Base-by-base conservation (phyloP, 116 monocot genomes). In the Trichopus zeylanicus region DNA sequence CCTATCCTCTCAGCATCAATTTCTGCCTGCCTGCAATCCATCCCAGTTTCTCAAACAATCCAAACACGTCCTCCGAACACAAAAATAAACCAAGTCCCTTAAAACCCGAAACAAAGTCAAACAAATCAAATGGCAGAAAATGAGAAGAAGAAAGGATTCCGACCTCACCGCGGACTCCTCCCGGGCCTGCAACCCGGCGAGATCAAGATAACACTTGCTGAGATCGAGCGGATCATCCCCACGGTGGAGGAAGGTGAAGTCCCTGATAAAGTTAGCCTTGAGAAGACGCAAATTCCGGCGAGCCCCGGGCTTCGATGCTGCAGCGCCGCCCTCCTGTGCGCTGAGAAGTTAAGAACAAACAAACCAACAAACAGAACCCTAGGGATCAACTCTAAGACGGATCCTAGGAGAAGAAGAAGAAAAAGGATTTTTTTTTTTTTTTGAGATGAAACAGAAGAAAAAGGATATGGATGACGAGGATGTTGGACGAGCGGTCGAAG, bases 401-500 rank as follows among this genome's bases (percentile, higher is more conserved):
- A 42, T 59, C 22, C 6, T 0, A 29, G 24, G 26, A 12, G 28
- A n/a, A n/a, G n/a, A n/a, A n/a, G n/a, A n/a, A n/a, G n/a, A n/a
- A n/a, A n/a, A n/a, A n/a, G n/a, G n/a, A n/a, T n/a, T n/a, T n/a
- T n/a, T n/a, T n/a, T n/a, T n/a, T n/a, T n/a, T n/a, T n/a, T n/a
- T n/a, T n/a, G n/a, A n/a, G n/a, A n/a, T n/a, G n/a, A n/a, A n/a
- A n/a, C n/a, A 35, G 28, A 32, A 29, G 13, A 20, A 3, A 8
- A 62, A 73, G 89, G 89, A 84, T 89, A 89, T 93, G 88, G 56
- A 91, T 65, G 65, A 88, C 82, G 73, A 93, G 70, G 57, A 88
- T 59, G 75, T 88, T 85, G 77, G 88, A 75, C 8, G 74, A 55
- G 67, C 82, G 88, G 28, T 93, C 93, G 72, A 75, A 93, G 67